Percentiles rank a stretch among this genome's conserved stretches.
Evolutionary conservation across 1,284 basidiomycete genomes (phyloP).

Genomic region (Puccinia triticina): DNA sequence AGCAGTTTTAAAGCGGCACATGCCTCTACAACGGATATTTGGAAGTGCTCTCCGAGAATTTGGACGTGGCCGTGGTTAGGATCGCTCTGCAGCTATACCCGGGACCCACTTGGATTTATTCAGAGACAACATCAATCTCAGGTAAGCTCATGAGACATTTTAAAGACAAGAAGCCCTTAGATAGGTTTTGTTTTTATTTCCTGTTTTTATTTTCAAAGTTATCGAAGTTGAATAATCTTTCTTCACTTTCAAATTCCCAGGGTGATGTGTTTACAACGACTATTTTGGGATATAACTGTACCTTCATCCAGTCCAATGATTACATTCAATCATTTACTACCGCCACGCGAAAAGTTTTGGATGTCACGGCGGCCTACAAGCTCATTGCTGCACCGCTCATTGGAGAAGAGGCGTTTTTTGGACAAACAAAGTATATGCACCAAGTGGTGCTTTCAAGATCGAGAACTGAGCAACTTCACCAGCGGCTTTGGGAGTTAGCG

Average conservation of each 20-base stretch:
- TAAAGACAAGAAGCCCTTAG: background rate
- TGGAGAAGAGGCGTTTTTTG: constrained; percentile 50
- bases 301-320: constrained; percentile 48
- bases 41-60: constrained; percentile 31
- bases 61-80: constrained; percentile 48
- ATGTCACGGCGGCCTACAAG: constrained; percentile 48
- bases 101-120: constrained; percentile 45
- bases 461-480: constrained; percentile 33
- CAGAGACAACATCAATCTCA: constrained; percentile 28
- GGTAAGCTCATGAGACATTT: constrained; percentile 11
- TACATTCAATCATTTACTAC: constrained; percentile 47
- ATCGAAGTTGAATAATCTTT: background rate
- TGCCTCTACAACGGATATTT: background rate
- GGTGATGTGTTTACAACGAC: constrained; percentile 50
- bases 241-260: constrained; percentile 1
- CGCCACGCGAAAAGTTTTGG: constrained; percentile 43
- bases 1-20: background rate
- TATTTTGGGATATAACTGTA: constrained; percentile 47
- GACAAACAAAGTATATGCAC: constrained; percentile 41
- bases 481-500: constrained; percentile 37
- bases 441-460: constrained; percentile 41
- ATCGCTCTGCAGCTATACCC: constrained; percentile 43
- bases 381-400: constrained; percentile 42
- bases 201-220: constrained; percentile 15
- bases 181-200: background rate